Evolutionary conservation across 1,284 basidiomycete genomes (phyloP), one percentile per base, ranked within the genome.

Genomic region (Ganoderma lucidum): DNA sequence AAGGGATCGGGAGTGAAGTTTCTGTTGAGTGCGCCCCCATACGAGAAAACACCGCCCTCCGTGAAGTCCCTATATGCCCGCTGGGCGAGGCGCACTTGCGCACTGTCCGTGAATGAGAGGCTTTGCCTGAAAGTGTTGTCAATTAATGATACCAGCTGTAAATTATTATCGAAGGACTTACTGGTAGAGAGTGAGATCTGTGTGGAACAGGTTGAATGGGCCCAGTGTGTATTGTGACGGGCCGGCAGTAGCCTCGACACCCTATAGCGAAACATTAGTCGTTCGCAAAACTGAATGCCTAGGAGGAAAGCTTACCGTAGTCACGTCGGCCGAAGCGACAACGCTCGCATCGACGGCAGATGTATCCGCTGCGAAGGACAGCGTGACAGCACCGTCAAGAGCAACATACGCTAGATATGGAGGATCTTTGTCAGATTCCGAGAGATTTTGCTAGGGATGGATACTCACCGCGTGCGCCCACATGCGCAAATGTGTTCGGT

Each of bases 261-360:
- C n/a, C n/a, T 30, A 30, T 44, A 48, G 17, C 45, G 45, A 48
- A 23, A 9, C 23, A 2, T 48, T 17, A 48, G 8, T 48, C 8
- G 10, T n/a, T n/a, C 8, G n/a, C 45, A 48, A 23, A 1, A 1
- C 9, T n/a, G 8, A 23, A 17, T n/a, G 9, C 8, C 6, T 48
- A 23, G 8, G 8, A 48, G 6, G 44, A 41, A 28, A n/a, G 23
- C 61, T 45, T 6, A 62, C 61, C n/a, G 61, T 44, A 30, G 41
- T 62, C 42, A 44, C 61, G 45, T 62, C 61, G 10, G 45, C 45
- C 23, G 42, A 41, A 28, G 61, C 61, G 14, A 44, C 61, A 14
- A 62, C 61, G 30, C 61, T 23, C 19, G 61, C 61, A 45, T 62
- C 61, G 2, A 62, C 44, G 17, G 41, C 32, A 14, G 61, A 62